A percentile compares a stretch with the other conserved stretches of the same genome.
Conservation (phyloP, 1,284 basidiomycete species). For the Sutorius eximius region DNA sequence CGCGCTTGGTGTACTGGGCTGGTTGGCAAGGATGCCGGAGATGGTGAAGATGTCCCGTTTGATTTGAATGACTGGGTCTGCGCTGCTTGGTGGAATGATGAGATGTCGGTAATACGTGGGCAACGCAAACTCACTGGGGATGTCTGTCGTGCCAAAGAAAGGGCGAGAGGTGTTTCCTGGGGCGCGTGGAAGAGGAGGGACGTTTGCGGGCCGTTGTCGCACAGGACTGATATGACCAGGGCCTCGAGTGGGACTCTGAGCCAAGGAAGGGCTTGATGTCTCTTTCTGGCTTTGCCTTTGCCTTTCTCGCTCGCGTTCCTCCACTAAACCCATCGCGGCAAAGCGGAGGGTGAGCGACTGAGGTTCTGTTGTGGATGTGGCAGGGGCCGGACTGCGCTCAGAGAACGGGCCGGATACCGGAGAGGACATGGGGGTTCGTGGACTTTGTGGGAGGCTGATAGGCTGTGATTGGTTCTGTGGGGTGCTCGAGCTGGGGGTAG, state of each 20-base stretch:
- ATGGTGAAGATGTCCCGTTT: slow-evolving; percentile 12
- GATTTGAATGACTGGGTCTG: slow-evolving; percentile 9
- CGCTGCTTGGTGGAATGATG: slow-evolving; percentile 1
- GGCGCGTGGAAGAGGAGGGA: slow-evolving; percentile 33
- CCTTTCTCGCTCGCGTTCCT: slow-evolving; percentile 20
- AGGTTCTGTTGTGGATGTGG: slow-evolving; percentile 12
- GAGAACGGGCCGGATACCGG: slow-evolving; percentile 10
- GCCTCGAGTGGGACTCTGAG: slow-evolving; percentile 13
- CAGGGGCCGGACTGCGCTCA: slow-evolving; percentile 4
- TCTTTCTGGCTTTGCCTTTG: slow-evolving; percentile 11
- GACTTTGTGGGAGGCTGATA: slow-evolving; percentile 9
- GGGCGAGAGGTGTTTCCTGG: slow-evolving; percentile 21
- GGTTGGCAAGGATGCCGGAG: slow-evolving; percentile 23
- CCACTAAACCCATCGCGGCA: slow-evolving; percentile 26
- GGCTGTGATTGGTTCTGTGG: slow-evolving; percentile 3
- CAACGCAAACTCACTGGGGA: slow-evolving; percentile 14
- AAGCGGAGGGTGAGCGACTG: slow-evolving; percentile 34
- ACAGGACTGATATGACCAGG: slow-evolving; percentile 15
- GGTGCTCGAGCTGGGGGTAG: slow-evolving; percentile 5
- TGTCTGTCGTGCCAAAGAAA: slow-evolving; percentile 11
- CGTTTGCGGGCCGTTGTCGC: slow-evolving; percentile 26
- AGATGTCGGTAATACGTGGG: slow-evolving; percentile 4
- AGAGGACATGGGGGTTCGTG: slow-evolving; percentile 11
- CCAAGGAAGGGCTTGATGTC: neutral
- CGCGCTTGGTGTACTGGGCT: slow-evolving; percentile 21